Percentiles rank a stretch among this genome's conserved stretches.
phyloP scores from a whole-genome alignment of 306 rosid species.

The Castanea sativa region DNA sequence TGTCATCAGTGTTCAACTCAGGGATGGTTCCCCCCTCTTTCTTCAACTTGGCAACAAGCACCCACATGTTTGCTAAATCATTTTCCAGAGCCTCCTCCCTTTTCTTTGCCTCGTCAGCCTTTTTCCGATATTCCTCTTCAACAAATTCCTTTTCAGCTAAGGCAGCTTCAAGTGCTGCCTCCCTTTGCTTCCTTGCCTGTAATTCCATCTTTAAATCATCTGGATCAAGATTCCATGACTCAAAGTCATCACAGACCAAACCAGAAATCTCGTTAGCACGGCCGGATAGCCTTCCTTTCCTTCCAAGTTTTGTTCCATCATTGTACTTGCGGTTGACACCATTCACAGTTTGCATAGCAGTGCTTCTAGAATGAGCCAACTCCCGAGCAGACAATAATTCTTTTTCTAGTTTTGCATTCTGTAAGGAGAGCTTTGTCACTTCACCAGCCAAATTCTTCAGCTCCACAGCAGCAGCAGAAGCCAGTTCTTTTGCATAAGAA shows the following conservation, averaged over 20 bases:
- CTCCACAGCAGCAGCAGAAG: conserved; percentile 99
- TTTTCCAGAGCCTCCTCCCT: conserved; percentile 95
- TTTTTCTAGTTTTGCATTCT: conserved; percentile 80
- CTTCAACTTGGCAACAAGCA: conserved; percentile 96
- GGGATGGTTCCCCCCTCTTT: conserved; percentile 73
- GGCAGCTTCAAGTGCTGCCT: conserved; percentile 88
- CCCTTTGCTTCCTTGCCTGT: conserved; percentile 93
- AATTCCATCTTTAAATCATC: conserved; percentile 86
- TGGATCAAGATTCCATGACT: conserved; percentile 75
- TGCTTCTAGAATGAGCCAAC: conserved; percentile 55
- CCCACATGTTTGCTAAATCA: conserved; percentile 99
- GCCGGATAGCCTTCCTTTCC: conserved; percentile 75
- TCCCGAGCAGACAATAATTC: conserved; percentile 79
- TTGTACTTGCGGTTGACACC: conserved; percentile 66
- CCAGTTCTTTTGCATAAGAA: conserved; percentile 93
- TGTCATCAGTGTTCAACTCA: conserved; percentile 55
- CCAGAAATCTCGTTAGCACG: conserved; percentile 62
- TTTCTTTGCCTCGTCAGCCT: conserved; percentile 84
- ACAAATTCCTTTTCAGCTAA: conserved; percentile 84
- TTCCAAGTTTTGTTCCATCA: conserved; percentile 65
- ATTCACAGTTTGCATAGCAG: conserved; percentile 47
- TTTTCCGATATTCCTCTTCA: conserved; percentile 81
- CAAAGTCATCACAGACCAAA: conserved; percentile 59
- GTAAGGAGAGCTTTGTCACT: conserved; percentile 91
- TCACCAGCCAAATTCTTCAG: conserved; percentile 96